Evolutionary conservation across 345 rosid species (phyloP).

Genomic region (Eucalyptus brandiana): DNA sequence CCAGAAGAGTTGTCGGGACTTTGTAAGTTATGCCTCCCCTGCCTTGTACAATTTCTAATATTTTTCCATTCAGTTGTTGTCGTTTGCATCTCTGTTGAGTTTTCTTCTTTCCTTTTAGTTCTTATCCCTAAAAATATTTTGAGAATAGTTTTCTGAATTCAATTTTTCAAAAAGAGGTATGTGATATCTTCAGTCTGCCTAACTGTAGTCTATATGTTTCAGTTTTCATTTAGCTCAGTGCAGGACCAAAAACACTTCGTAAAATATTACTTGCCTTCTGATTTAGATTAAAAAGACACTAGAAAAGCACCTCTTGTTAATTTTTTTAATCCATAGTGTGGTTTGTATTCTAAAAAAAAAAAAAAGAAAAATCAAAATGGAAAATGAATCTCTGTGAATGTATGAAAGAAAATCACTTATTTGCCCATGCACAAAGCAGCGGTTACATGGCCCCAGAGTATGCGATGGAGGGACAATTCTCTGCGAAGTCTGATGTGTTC

Average conservation of each 20-base stretch:
- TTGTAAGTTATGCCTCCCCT: not conserved
- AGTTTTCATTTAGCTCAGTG: not conserved
- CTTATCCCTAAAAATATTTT: not conserved
- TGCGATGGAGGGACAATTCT: slow-evolving; percentile 15
- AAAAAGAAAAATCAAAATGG: not conserved
- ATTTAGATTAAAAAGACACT: not conserved
- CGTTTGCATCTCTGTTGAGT: not conserved
- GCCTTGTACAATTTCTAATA: not conserved
- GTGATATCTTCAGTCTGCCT: not conserved
- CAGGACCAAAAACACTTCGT: not conserved
- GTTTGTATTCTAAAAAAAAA: not conserved
- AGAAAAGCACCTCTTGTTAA: not conserved
- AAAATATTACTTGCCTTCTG: not conserved
- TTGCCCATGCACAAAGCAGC: not conserved
- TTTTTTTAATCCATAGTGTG: not conserved
- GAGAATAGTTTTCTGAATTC: not conserved
- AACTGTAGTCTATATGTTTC: not conserved
- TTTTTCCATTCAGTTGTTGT: not conserved
- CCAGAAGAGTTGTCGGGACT: slow-evolving; percentile 6
- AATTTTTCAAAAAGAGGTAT: not conserved
- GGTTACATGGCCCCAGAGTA: slow-evolving; percentile 20
- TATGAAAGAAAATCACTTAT: not conserved
- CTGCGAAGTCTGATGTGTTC: slow-evolving; percentile 6
- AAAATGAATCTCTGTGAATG: not conserved
- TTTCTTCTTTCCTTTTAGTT: not conserved